These are phyloP conservation scores for Cicer chorassanicum DNA, from an alignment of 306 rosid genomes.

Conservation along the genomic window DNA sequence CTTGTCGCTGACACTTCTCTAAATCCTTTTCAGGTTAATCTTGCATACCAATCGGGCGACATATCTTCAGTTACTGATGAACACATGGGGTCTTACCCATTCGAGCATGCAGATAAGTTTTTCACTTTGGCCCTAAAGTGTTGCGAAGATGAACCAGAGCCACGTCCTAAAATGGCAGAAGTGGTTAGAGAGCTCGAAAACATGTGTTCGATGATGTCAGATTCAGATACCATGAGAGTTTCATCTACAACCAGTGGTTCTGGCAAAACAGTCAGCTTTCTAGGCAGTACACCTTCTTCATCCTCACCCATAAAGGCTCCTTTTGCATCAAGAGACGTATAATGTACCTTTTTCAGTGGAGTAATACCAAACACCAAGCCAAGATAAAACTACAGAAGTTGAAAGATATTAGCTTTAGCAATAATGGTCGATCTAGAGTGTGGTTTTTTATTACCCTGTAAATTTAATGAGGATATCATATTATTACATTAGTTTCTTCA, in stretches of 20 bases:
- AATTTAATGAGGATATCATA: too few relatives aligned
- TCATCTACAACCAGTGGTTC: neutral
- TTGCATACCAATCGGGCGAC: neutral
- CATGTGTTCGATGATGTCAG: constrained; percentile 1
- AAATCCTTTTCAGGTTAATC: constrained; percentile 2
- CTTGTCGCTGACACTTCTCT: neutral
- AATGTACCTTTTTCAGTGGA: neutral
- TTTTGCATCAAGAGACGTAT: constrained; percentile 1
- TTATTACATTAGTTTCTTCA: too few relatives aligned
- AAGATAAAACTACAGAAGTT: neutral
- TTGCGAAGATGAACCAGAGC: constrained; percentile 17
- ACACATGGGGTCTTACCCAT: constrained; percentile 11
- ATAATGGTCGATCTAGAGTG: neutral
- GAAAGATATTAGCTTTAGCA: neutral
- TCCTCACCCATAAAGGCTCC: constrained; percentile 1
- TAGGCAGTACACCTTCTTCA: constrained; percentile 14
- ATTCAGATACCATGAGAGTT: neutral
- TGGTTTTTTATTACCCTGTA: neutral
- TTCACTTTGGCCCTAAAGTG: constrained; percentile 14
- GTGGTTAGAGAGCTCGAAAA: constrained; percentile 18
- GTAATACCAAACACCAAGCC: neutral
- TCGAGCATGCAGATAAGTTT: constrained; percentile 1
- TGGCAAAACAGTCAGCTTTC: constrained; percentile 10
- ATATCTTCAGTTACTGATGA: neutral
- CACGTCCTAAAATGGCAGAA: constrained; percentile 11